Base-by-base conservation (phyloP, 768 basidiomycete genomes). In the Russula abietina region DNA sequence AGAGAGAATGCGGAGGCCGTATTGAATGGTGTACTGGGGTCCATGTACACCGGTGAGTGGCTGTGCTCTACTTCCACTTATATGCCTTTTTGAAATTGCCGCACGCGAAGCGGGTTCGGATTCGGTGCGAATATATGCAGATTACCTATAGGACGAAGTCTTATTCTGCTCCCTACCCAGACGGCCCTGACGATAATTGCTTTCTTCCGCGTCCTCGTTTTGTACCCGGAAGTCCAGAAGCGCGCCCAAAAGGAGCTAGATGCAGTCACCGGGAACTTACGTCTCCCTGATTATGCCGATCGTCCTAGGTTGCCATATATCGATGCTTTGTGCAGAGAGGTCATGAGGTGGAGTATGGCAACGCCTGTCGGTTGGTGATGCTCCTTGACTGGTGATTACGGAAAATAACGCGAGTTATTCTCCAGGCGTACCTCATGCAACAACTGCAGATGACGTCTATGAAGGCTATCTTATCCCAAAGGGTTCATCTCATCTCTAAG, bases 171-270 rank as follows among this genome's bases (percentile, higher is more conserved):
- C 28, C 28, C 24, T 51, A 16, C 4, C 16, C 53, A 64, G 63
- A 70, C 69, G 2, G 67, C 72, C 11, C 68, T 67, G 26, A 68
- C 71, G 28, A 69, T 74, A 48, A 68, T 69, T 41, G 57, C 69
- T 12, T 70, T 73, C 52, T 45, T 75, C 32, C 67, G 72, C 1
- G 68, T 68, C 22, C 66, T 70, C 46, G 58, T 64, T 22, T 39
- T 45, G 28, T 49, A 68, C 26, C 67, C 67, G 28, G 59, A 65
- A 9, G 65, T 67, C 3, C 60, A 62, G 52, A 75, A 67, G 50
- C 81, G 79, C 49, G 87, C 84, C 0, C 85, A 87, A 66, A 74
- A 76, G 22, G 86, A 89, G 60, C 76, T 89, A 22, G 88, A 89
- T 24, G 39, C 30, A 0, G 79, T 86, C 19, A 73, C 83, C 17